Percentiles rank a stretch among this genome's conserved stretches.
Evolutionary conservation across 805 yeast genomes (phyloP).

Genomic region (Hanseniaspora lindneri): DNA sequence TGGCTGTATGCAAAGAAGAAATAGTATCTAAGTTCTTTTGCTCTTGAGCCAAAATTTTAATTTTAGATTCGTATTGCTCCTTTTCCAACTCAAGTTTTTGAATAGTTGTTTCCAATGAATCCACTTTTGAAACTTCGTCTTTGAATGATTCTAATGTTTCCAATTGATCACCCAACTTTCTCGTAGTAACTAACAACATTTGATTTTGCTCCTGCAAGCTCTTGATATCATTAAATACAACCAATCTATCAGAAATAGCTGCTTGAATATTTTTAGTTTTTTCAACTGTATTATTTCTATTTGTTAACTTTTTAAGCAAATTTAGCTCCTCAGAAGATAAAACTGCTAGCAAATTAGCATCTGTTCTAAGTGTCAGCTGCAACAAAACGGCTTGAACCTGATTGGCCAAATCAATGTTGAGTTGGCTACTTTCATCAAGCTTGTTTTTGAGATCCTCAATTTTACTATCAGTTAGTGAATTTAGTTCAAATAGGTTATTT

Average conservation of each 20-base stretch:
- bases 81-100: constrained; percentile 26
- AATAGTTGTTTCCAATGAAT: not conserved
- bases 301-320: constrained; percentile 44
- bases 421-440: constrained; percentile 37
- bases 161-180: constrained; percentile 59
- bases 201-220: constrained; percentile 67
- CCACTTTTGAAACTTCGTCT: constrained; percentile 19
- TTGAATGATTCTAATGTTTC: constrained; percentile 31
- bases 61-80: constrained; percentile 24
- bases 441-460: constrained; percentile 29
- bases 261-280: constrained; percentile 47
- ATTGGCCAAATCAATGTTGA: constrained; percentile 61
- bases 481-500: constrained; percentile 26
- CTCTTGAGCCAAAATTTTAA: constrained; percentile 2
- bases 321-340: constrained; percentile 52
- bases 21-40: constrained; percentile 17
- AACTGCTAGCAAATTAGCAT: constrained; percentile 40
- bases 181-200: constrained; percentile 53
- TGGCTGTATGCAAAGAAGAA: constrained; percentile 13
- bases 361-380: constrained; percentile 48
- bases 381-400: constrained; percentile 69
- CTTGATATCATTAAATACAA: constrained; percentile 51
- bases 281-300: constrained; percentile 24
- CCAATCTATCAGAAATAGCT: constrained; percentile 60
- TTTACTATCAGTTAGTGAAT: constrained; percentile 20